Evolutionary conservation across 139 green algal genomes (phyloP).

Genomic region (Dunaliella sp.): DNA sequence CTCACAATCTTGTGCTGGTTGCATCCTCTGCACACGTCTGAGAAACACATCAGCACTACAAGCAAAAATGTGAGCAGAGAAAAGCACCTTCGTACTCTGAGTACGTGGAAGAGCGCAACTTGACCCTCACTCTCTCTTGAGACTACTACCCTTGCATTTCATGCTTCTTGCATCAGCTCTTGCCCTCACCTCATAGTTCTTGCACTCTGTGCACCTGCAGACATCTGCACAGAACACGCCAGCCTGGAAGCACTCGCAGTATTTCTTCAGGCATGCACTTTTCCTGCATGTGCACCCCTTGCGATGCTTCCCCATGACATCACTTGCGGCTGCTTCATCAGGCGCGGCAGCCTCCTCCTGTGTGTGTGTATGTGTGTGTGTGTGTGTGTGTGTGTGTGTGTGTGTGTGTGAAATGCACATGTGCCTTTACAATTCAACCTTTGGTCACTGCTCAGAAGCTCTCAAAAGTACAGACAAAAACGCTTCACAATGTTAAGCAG

Average conservation of each 20-base stretch:
- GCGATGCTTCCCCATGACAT: conserved; percentile 58
- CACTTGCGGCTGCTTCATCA: background rate
- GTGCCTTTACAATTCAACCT: too few relatives aligned
- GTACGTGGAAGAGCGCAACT: background rate
- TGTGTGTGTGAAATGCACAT: too few relatives aligned
- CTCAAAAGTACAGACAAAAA: too few relatives aligned
- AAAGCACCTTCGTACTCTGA: conserved; percentile 9
- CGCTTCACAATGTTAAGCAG: too few relatives aligned
- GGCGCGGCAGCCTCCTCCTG: conserved; percentile 1
- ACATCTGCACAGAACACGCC: conserved; percentile 78
- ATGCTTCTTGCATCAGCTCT: background rate
- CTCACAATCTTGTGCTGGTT: background rate
- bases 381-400: conserved; percentile 2
- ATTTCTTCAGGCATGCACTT: conserved; percentile 92
- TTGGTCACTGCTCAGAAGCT: too few relatives aligned
- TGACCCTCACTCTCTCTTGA: background rate
- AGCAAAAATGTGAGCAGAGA: conserved; percentile 6
- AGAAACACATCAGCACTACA: too few relatives aligned
- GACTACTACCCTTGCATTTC: background rate
- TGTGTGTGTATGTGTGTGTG: background rate
- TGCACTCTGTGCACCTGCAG: conserved; percentile 88
- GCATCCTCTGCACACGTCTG: too few relatives aligned
- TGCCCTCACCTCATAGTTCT: conserved; percentile 72
- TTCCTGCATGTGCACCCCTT: conserved; percentile 95
- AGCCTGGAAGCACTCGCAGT: conserved; percentile 97